phyloP scores from a whole-genome alignment of 2,329 filamentous ascomycete species.

The Fusarium pseudonygamai region DNA sequence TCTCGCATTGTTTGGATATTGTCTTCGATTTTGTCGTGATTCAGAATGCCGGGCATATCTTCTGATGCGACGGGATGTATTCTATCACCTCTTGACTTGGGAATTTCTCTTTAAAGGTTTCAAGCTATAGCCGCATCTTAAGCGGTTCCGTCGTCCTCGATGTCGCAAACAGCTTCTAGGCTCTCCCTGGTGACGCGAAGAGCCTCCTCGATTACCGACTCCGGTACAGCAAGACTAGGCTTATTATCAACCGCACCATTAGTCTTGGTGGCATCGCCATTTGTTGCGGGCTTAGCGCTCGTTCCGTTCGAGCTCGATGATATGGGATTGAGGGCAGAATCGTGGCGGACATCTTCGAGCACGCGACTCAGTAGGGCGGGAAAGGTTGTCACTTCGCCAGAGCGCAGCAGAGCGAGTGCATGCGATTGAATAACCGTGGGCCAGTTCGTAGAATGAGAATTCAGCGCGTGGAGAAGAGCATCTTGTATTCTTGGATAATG shows the following conservation, averaged over 20 bases:
- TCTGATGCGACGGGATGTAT: neutral
- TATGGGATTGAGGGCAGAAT: constrained; percentile 47
- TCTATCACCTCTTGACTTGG: neutral
- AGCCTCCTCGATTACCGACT: constrained; percentile 68
- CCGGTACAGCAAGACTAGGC: constrained; percentile 64
- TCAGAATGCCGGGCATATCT: neutral
- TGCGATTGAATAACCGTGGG: constrained; percentile 68
- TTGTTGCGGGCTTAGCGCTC: constrained; percentile 44
- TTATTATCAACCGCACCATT: constrained; percentile 41
- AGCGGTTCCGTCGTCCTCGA: constrained; percentile 43
- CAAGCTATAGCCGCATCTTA: neutral
- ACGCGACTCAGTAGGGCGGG: constrained; percentile 69
- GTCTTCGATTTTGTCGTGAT: neutral
- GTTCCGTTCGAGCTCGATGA: constrained; percentile 45
- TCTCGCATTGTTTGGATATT: neutral
- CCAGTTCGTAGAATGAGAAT: constrained; percentile 70
- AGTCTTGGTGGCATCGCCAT: constrained; percentile 45
- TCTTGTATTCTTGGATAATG: constrained; percentile 64
- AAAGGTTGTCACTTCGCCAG: constrained; percentile 67
- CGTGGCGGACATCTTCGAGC: constrained; percentile 68
- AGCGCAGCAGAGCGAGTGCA: constrained; percentile 68
- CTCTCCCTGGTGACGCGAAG: constrained; percentile 68
- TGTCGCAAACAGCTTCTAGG: constrained; percentile 60
- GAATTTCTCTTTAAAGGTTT: neutral
- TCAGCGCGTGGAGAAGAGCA: constrained; percentile 68